These are phyloP conservation scores for Monascus purpureus DNA, from an alignment of 495 filamentous ascomycete genomes.

Conservation along the genomic window DNA sequence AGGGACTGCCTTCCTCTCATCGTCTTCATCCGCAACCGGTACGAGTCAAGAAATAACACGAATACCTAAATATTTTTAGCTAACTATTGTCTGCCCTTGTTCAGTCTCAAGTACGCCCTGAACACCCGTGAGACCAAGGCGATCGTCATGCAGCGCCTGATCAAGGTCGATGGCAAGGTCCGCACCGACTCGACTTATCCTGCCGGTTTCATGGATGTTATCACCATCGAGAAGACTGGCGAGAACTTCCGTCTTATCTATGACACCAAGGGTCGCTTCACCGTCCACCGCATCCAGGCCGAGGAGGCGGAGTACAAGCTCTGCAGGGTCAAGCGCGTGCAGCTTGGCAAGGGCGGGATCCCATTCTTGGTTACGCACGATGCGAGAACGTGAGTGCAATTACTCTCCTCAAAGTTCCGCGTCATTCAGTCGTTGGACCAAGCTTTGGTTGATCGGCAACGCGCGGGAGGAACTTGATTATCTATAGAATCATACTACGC, in stretches of 20 bases:
- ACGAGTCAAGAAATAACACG: conserved; percentile 4
- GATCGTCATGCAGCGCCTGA: conserved; percentile 97
- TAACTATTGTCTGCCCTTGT: conserved; percentile 6
- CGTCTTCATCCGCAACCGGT: conserved; percentile 94
- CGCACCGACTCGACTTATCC: conserved; percentile 97
- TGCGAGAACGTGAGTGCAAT: conserved; percentile 98
- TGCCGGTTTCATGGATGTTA: conserved; percentile 98
- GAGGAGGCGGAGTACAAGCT: conserved; percentile 99
- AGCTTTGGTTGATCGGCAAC: conserved; percentile 72
- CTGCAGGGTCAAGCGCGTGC: conserved; percentile 97
- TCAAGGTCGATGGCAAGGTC: conserved; percentile 99
- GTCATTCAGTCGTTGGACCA: conserved; percentile 99
- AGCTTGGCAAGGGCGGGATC: conserved; percentile 97
- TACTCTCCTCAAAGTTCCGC: conserved; percentile 47
- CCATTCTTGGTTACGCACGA: conserved; percentile 99
- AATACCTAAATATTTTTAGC: conserved; percentile 4
- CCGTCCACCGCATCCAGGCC: conserved; percentile 93
- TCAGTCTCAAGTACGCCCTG: conserved; percentile 94
- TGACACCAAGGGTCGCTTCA: conserved; percentile 99
- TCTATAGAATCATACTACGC: conserved; percentile 13
- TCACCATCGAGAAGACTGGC: conserved; percentile 97
- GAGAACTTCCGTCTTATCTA: conserved; percentile 99
- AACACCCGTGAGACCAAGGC: conserved; percentile 95
- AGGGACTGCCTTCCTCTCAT: conserved; percentile 97
- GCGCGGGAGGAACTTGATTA: conserved; percentile 19